Evolutionary conservation across 2,329 filamentous ascomycete species (phyloP).

Genomic region (Fusarium continuum): DNA sequence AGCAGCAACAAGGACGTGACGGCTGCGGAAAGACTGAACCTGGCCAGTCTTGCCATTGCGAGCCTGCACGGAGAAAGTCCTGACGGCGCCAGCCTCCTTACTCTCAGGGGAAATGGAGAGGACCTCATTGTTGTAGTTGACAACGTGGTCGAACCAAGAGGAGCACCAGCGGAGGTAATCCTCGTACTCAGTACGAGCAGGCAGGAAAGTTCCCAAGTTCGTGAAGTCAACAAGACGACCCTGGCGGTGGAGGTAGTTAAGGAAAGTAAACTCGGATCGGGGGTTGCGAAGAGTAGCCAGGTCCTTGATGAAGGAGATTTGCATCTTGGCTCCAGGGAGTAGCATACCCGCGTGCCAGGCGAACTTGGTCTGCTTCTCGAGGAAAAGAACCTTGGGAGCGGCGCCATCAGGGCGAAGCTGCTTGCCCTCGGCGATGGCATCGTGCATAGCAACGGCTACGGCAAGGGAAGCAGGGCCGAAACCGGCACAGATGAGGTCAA

Average conservation of each 20-base stretch:
- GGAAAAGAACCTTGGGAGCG: constrained; percentile 79
- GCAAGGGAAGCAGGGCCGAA: constrained; percentile 93
- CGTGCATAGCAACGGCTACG: constrained; percentile 88
- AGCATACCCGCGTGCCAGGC: constrained; percentile 97
- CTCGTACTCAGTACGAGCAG: constrained; percentile 87
- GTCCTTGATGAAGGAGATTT: constrained; percentile 97
- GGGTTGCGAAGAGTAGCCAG: constrained; percentile 90
- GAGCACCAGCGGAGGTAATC: constrained; percentile 97
- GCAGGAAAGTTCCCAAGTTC: constrained; percentile 89
- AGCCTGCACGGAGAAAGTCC: constrained; percentile 74
- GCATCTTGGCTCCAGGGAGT: constrained; percentile 92
- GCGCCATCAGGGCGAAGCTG: constrained; percentile 53
- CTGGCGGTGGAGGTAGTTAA: constrained; percentile 90
- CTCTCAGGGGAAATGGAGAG: constrained; percentile 72
- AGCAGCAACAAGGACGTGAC: constrained; percentile 70
- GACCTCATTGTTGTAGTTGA: constrained; percentile 82
- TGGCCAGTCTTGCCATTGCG: constrained; percentile 67
- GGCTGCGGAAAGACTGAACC: constrained; percentile 62
- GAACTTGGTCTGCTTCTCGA: constrained; percentile 86
- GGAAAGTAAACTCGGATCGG: constrained; percentile 89
- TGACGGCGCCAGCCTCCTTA: constrained; percentile 60
- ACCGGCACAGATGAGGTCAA: constrained; percentile 89
- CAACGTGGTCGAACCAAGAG: constrained; percentile 75
- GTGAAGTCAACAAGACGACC: constrained; percentile 87
- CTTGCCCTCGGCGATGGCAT: constrained; percentile 68